Evolutionary conservation across 1,284 basidiomycete genomes (phyloP), one percentile per base, ranked within the genome.

Genomic region (Amylostereum areolatum): DNA sequence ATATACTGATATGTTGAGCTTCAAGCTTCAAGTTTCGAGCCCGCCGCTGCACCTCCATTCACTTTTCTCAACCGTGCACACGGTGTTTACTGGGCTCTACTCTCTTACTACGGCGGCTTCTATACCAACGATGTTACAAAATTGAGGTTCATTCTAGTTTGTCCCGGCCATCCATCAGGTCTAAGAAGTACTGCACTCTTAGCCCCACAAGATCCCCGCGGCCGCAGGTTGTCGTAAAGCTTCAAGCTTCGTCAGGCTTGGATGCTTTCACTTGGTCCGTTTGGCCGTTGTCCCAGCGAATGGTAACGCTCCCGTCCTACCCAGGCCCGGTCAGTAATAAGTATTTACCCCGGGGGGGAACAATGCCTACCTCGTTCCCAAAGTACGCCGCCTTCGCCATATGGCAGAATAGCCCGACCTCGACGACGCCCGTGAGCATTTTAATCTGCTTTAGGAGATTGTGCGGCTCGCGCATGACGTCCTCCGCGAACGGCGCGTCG

Each of bases 301-400:
- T 68, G 1, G 76, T 77, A 8, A 82, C 75, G 49, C 73, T 78
- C 2, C 80, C 80, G 59, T 82, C 78, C 75, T 80, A 42, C n/a
- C 18, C 18, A 18, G 18, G 18, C 18, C 18, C 18, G 18, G 18
- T 18, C 18, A 18, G 43, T 40, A 8, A 43, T 31, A 25, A 35
- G 10, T 29, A 42, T 36, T 10, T 40, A 42, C 52, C 46, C 48
- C 35, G 44, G 24, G 27, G 31, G 25, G 8, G 3, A 36, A 41
- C 33, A 28, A 43, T 10, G 63, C 74, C 53, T 51, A 89, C 89
- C 71, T 85, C 78, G 60, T 97, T 96, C 18, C 96, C 96, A 71
- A 98, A 99, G 76, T 98, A 99, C 8, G 95, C 95, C 0, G 92
- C 93, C 65, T 88, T 82, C n/a, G 89, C 92, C 78, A 98, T 87